Conservation (phyloP, 2,329 filamentous ascomycete genomes). For the Trichoderma cornu-damae region DNA sequence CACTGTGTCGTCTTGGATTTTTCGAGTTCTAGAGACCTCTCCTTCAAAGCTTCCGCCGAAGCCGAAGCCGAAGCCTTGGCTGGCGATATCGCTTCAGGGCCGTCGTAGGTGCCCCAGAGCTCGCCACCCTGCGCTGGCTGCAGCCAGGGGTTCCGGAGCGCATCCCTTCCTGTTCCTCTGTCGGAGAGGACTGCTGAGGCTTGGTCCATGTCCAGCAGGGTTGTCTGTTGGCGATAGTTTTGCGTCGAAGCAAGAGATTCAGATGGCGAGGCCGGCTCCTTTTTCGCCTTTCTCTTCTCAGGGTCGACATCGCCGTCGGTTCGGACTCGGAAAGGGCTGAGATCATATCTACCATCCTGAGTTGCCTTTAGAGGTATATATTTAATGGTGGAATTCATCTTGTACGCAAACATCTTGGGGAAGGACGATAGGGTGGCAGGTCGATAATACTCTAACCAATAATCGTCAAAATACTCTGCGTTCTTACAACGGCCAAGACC, state of each 20-base stretch:
- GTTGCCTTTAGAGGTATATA: conserved; percentile 73
- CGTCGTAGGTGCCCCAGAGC: conserved; percentile 21
- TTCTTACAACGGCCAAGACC: conserved; percentile 38
- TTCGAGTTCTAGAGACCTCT: conserved; percentile 58
- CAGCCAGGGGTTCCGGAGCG: conserved; percentile 53
- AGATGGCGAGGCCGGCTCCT: conserved; percentile 61
- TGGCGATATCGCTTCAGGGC: conserved; percentile 1
- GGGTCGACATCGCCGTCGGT: conserved; percentile 55
- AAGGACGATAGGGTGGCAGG: conserved; percentile 84
- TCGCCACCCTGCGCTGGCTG: conserved; percentile 41
- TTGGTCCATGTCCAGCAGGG: conserved; percentile 33
- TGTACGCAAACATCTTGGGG: conserved; percentile 85
- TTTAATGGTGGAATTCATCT: conserved; percentile 82
- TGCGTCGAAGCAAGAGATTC: conserved; percentile 46
- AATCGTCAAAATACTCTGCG: conserved; percentile 73
- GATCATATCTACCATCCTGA: conserved; percentile 69
- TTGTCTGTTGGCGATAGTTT: conserved; percentile 16
- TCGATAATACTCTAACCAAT: conserved; percentile 96
- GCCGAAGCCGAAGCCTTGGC: conserved; percentile 1
- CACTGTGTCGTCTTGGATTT: conserved; percentile 80
- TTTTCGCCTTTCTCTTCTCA: conserved; percentile 58
- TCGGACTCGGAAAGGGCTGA: conserved; percentile 82
- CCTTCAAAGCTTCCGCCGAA: conserved; percentile 30
- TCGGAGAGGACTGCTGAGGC: conserved; percentile 38
- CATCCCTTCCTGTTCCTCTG: conserved; percentile 42